These are phyloP conservation scores for Heterobasidion parviporum DNA, from an alignment of 1,284 basidiomycete species.

Conservation along the genomic window DNA sequence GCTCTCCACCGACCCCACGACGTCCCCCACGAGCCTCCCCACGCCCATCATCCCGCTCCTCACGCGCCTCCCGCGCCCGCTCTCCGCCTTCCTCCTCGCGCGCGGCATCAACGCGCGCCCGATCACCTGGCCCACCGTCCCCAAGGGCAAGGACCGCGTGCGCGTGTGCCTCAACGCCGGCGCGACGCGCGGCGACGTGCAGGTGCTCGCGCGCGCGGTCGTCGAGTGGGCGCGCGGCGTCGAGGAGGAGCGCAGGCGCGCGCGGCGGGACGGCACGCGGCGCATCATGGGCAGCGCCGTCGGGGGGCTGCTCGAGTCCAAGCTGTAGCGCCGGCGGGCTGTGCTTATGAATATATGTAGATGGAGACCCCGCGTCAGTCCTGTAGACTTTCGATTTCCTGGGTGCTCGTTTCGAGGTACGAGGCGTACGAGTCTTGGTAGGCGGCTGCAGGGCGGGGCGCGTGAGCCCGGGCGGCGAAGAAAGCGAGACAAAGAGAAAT, in stretches of 20 bases:
- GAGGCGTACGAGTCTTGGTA: constrained; percentile 1
- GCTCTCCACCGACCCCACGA: constrained; percentile 7
- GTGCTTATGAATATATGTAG: neutral
- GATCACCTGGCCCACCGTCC: constrained; percentile 81
- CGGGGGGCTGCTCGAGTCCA: constrained; percentile 7
- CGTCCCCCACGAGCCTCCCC: constrained; percentile 13
- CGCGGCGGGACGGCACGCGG: neutral
- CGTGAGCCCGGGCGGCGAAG: neutral
- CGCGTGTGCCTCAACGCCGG: constrained; percentile 77
- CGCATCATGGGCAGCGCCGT: constrained; percentile 6
- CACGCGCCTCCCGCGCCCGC: constrained; percentile 63
- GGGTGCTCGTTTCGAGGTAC: constrained; percentile 38
- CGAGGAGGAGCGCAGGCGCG: constrained; percentile 8
- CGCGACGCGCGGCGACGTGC: constrained; percentile 60
- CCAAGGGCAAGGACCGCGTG: constrained; percentile 76
- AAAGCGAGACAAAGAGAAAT: no score
- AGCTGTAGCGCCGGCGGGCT: constrained; percentile 4
- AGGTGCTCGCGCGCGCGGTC: constrained; percentile 34
- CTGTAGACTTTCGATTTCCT: constrained; percentile 54
- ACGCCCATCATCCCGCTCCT: constrained; percentile 84
- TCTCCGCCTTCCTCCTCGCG: constrained; percentile 56
- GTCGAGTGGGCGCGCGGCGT: constrained; percentile 22
- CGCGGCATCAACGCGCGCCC: constrained; percentile 67
- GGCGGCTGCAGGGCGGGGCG: neutral
- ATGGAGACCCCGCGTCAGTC: constrained; percentile 30